Evolutionary conservation across 2,329 filamentous ascomycete species (phyloP), one percentile per base, ranked within the genome.

Genomic region (Alternaria atra): DNA sequence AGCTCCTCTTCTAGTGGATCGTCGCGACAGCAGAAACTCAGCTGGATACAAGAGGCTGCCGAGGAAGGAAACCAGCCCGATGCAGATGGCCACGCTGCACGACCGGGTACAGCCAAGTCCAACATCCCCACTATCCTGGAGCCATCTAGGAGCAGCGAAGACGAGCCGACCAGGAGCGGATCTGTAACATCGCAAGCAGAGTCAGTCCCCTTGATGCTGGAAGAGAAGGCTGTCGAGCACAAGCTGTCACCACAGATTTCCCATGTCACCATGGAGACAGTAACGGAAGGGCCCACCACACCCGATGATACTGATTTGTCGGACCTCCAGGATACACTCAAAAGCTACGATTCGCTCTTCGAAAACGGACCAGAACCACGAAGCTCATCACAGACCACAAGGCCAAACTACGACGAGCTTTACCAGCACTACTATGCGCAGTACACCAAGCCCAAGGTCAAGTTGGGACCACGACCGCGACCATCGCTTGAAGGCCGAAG

Each of bases 31-130:
- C 87, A 90, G 71, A 89, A 92, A 67, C 83, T 98, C 70, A 90
- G 94, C 81, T 94, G 97, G 80, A 97, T 98, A 76, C 89, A 91
- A n/a, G 95, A 98, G 80, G 92, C 95, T 80, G 91, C 90, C 55
- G 93, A 96, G 74, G 93, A 97, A 80, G 59, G 60, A 37, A 86
- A 65, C 83, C 87, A 72, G 52, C 60, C 58, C 6, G 67, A 56
- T 8, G 63, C 40, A 23, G 68, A 72, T 30, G 69, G 72, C 47
- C 59, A 52, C 40, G 52, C 58, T 10, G 52, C 67, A 42, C 69
- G 67, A n/a, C 68, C 73, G 15, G 43, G 62, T 8, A 69, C 73
- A 2, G 65, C 71, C n/a, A 60, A 65, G 15, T 67, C 71, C 7
- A 59, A 59, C 15, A 71, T 70, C 42, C 70, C 71, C 8, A 68